phyloP scores from a whole-genome alignment of 805 yeast genomes.

The Cyberlindnera bimundalis region DNA sequence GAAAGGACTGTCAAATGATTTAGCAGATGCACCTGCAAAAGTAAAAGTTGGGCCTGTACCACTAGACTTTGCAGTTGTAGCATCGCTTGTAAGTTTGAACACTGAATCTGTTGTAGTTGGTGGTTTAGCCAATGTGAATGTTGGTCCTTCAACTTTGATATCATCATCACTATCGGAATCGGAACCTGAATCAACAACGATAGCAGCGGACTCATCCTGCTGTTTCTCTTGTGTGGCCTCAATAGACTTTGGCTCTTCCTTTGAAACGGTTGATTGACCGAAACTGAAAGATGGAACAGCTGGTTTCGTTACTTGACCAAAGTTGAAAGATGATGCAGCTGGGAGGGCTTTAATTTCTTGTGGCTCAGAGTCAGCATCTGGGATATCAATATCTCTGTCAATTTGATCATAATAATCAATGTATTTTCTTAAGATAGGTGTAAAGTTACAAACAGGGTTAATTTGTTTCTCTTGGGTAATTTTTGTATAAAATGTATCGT shows the following conservation, averaged over 20 bases:
- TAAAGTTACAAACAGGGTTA: constrained; percentile 53
- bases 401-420: constrained; percentile 45
- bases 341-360: constrained; percentile 20
- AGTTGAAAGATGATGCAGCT: constrained; percentile 17
- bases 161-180: constrained; percentile 52
- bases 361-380: constrained; percentile 18
- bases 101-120: constrained; percentile 51
- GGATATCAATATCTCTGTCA: constrained; percentile 24
- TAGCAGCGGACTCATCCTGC: constrained; percentile 8
- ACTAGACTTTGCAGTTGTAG: constrained; percentile 22
- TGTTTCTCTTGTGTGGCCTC: constrained; percentile 12
- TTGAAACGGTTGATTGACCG: constrained; percentile 4
- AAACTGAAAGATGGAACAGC: constrained; percentile 14
- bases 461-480: constrained; percentile 38
- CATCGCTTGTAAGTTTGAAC: constrained; percentile 38
- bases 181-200: constrained; percentile 33
- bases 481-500: constrained; percentile 52
- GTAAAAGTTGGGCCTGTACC: constrained; percentile 40
- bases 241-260: constrained; percentile 12
- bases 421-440: constrained; percentile 56
- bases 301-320: constrained; percentile 14
- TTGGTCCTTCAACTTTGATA: constrained; percentile 70
- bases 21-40: constrained; percentile 31
- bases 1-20: constrained; percentile 32
- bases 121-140: constrained; percentile 45